phyloP scores from a whole-genome alignment of 2,329 filamentous ascomycete species.

The Apiospora phragmitis region DNA sequence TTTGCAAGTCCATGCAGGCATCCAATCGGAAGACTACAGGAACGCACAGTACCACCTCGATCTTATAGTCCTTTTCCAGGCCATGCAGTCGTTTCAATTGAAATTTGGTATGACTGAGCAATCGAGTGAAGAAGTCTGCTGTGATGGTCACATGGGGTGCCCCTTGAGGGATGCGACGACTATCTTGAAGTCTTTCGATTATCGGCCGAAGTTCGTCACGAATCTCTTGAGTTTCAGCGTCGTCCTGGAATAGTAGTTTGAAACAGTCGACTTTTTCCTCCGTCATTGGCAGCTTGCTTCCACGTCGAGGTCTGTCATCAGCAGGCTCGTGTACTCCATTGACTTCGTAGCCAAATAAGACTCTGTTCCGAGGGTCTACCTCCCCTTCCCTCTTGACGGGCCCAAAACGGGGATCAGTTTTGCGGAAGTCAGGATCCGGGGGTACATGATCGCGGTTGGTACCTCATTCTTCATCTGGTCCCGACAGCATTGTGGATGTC shows the following conservation, averaged over 20 bases:
- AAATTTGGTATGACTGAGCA: neutral
- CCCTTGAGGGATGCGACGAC: neutral
- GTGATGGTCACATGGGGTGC: neutral
- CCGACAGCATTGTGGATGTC: neutral
- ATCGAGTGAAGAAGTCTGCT: neutral
- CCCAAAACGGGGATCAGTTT: neutral
- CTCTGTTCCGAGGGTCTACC: neutral
- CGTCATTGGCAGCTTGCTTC: neutral
- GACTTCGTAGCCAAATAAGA: neutral
- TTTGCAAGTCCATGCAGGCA: neutral
- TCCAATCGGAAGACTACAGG: neutral
- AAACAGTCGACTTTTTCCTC: neutral
- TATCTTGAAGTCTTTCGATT: neutral
- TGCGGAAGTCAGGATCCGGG: neutral
- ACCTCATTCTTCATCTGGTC: neutral
- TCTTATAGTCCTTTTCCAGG: neutral
- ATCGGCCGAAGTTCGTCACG: neutral
- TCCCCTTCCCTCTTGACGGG: neutral
- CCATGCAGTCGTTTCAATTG: neutral
- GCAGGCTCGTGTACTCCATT: neutral
- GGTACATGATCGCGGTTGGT: neutral
- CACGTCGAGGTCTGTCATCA: neutral
- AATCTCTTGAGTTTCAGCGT: neutral
- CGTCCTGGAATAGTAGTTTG: neutral
- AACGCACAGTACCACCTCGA: neutral